Evolutionary conservation across 208 protist genomes (phyloP), one percentile per base, ranked within the genome.

Genomic region (Jaenimonas drosophilae): DNA sequence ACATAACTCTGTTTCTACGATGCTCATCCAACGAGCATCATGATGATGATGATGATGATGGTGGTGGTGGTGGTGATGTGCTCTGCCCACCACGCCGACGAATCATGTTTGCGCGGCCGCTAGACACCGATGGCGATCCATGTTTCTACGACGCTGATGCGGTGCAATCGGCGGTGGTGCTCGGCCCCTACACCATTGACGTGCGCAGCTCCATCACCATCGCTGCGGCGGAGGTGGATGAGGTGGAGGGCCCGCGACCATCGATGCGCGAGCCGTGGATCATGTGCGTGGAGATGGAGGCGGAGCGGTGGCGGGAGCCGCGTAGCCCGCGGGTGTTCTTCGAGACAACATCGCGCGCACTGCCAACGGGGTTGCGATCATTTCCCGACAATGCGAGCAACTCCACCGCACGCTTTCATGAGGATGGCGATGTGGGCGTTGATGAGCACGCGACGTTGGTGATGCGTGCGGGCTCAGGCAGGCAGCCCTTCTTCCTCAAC

Each of bases 221-320:
- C n/a, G n/a, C n/a, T n/a, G n/a, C n/a, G n/a, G n/a, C n/a, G n/a
- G n/a, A n/a, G n/a, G n/a, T n/a, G n/a, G n/a, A n/a, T n/a, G n/a
- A n/a, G n/a, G n/a, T n/a, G n/a, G n/a, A n/a, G n/a, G n/a, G n/a
- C n/a, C n/a, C n/a, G n/a, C n/a, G n/a, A n/a, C n/a, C n/a, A n/a
- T n/a, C n/a, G n/a, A n/a, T 73, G 38, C 71, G 60, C 20, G 59
- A 78, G 61, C 74, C 78, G 26, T 88, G 78, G 78, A 70, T 82
- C 30, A 67, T 88, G 60, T 88, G 78, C 34, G 37, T 83, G 19
- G 78, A 83, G 43, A 76, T 60, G 0, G 74, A 59, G 0, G 58
- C 64, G 5, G 74, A 88, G 52, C 56, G 61, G 29, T 88, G 78
- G 78, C 70, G 74, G 0, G 61, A 81, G 54, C 58, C 73, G 28